Evolutionary conservation across 2,329 filamentous ascomycete genomes (phyloP).

Genomic region (Diplocarpon rosae): DNA sequence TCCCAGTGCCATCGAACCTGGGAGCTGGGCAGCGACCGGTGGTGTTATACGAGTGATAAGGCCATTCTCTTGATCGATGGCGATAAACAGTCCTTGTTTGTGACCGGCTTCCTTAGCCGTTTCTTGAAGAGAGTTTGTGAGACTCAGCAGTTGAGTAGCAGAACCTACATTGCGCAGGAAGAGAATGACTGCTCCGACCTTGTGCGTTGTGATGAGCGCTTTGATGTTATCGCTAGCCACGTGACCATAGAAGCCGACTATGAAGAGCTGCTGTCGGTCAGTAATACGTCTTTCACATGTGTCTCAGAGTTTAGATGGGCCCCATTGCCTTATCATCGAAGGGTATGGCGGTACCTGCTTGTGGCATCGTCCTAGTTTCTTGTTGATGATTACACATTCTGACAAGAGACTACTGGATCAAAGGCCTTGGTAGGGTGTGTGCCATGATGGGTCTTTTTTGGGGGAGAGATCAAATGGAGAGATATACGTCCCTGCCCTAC

Average conservation of each 20-base stretch:
- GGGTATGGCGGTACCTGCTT: not conserved
- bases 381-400: not conserved
- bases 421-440: not conserved
- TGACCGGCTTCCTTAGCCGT: conserved; percentile 31
- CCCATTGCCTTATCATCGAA: not conserved
- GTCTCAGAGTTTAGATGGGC: not conserved
- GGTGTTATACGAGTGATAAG: conserved; percentile 32
- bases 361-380: too few relatives aligned
- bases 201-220: conserved; percentile 31
- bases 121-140: conserved; percentile 29
- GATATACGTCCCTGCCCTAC: conserved; percentile 19
- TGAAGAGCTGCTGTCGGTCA: conserved; percentile 30
- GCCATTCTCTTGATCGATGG: conserved; percentile 36
- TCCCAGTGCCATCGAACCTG: conserved; percentile 34
- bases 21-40: conserved; percentile 31
- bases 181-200: conserved; percentile 32
- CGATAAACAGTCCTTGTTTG: conserved; percentile 32
- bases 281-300: not conserved
- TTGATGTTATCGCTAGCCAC: conserved; percentile 32
- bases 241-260: conserved; percentile 33
- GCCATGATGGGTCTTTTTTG: not conserved
- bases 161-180: conserved; percentile 32
- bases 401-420: not conserved
- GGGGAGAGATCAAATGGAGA: not conserved
- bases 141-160: conserved; percentile 30